Base-by-base conservation (phyloP, 768 basidiomycete genomes). In the Amanita muscaria region DNA sequence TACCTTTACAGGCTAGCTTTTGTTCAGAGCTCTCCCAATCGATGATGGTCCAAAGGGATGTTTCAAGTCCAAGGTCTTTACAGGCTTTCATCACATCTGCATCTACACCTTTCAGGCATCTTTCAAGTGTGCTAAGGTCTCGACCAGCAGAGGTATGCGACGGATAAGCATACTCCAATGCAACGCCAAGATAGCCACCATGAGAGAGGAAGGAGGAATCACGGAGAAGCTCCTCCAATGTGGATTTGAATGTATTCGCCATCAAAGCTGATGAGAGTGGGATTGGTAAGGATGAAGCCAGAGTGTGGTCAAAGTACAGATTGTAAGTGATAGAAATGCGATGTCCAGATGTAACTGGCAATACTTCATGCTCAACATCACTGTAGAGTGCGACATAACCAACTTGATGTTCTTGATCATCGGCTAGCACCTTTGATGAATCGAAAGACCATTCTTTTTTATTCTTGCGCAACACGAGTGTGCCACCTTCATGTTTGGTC, bases 311-410 rank as follows among this genome's bases (percentile, higher is more conserved):
- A 35, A 61, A 59, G 49, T 62, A 67, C 27, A 69, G 64, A 50
- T 68, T 69, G 54, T 66, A 72, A 0, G 67, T 71, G 34, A 71
- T 47, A 0, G 68, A 69, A 3, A 73, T 59, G 1, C 68, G 60
- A 51, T 67, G 51, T 0, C 71, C 69, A 0, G 64, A 59, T 0
- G 44, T 51, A 4, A 72, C 65, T 6, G 53, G 51, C 2, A 51
- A 15, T 21, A 70, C 66, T 52, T 69, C 66, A 36, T 70, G 67
- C 40, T 67, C 67, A 42, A 72, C 61, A 45, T 69, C 67, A 49
- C 63, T 63, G 46, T 54, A 64, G 47, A 64, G 64, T 12, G 61
- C 64, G 32, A 63, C 57, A 14, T 62, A 66, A 8, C 56, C 60
- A 14, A 63, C 53, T 3, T 59, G 63, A 5, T 67, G 53, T 31